Base-by-base conservation (phyloP, 2,329 filamentous ascomycete species). In the Pseudomassariella vexata region DNA sequence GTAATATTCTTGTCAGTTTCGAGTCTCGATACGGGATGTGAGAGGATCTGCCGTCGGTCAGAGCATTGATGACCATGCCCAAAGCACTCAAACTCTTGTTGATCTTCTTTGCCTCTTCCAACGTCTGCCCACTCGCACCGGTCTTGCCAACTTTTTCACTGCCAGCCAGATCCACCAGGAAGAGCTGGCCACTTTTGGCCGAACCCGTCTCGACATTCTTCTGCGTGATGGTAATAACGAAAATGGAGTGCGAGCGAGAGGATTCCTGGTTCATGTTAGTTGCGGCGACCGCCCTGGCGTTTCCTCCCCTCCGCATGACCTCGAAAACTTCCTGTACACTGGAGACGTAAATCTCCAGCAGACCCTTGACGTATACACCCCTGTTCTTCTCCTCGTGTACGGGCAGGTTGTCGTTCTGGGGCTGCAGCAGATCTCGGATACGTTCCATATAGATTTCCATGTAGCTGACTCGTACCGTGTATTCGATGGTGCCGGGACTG, bases 401-500 rank as follows among this genome's bases (percentile, higher is more conserved):
- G 1, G 90, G 89, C 32, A 98, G 68, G 55, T 96, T 96, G 65
- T 95, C 90, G 61, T 96, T 95, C 39, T 89, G 84, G 9, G 92
- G 92, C 16, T 83, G 80, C 42, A 98, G 68, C 52, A 98, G 65
- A 77, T 98, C 92, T 51, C 90, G 79, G 58, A 98, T 96, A 48
- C 85, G 80, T 66, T 98, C 92, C 92, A 96, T 98, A 69, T 98
- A 98, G 44, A 98, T 96, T 63, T 98, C 92, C 89, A 98, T 95
- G 63, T 96, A 96, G 61, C 88, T 95, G 54, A 96, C 90, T 35
- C 89, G 80, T 32, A 98, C 90, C n/a, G 89, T 96, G 62, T 96
- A 96, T 63, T 96, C 92, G 57, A 96, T 95, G 46, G 86, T 94
- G 50, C 81, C 81, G 25, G 90, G 86, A 49, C 88, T 95, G 15